Evolutionary conservation across 331 rosid species (phyloP).

Genomic region (Erythrophleum ivorense): DNA sequence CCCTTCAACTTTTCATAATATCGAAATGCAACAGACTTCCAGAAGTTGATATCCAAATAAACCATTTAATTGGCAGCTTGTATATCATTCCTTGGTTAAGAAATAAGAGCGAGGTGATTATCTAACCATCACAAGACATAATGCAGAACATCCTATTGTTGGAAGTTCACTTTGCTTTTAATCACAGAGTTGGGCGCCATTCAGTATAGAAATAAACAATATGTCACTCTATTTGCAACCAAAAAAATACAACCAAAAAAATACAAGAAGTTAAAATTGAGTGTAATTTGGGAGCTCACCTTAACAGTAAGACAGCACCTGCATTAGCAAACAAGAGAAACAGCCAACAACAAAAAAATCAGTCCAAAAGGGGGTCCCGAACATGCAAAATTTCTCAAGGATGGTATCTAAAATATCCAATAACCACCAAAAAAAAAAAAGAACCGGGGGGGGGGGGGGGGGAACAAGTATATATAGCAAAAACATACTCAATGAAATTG

Average conservation of each 20-base stretch:
- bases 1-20: background rate
- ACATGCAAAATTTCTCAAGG: background rate
- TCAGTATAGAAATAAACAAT: background rate
- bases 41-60: background rate
- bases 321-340: constrained; percentile 47
- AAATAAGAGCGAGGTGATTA: background rate
- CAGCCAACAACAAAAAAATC: background rate
- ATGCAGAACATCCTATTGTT: background rate
- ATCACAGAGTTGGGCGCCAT: background rate
- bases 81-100: background rate
- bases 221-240: background rate
- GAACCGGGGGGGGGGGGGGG: too few species aligned
- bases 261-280: background rate
- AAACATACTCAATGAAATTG: constrained; percentile 89
- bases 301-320: constrained; percentile 98
- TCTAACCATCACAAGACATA: background rate
- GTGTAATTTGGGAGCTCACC: constrained; percentile 52
- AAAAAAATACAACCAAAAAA: background rate
- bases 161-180: background rate
- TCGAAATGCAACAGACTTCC: background rate
- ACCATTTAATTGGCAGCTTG: background rate
- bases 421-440: background rate
- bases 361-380: constrained; percentile 28
- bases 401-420: background rate
- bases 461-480: background rate